Base-by-base conservation (phyloP, 2,329 filamentous ascomycete genomes). In the Paramyrothecium roridum region DNA sequence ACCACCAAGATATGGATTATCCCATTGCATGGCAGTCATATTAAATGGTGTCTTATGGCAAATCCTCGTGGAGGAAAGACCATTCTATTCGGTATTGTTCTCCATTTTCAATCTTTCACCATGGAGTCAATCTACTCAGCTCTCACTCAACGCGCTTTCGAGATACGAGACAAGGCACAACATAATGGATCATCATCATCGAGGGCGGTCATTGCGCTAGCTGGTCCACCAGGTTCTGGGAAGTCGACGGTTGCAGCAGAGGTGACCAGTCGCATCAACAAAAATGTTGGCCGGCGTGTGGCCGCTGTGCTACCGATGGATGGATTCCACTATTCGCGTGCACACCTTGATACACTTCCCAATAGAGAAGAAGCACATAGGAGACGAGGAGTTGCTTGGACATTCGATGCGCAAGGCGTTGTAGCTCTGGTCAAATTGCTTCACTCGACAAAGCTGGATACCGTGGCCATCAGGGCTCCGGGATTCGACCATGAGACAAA, bases 221-320 rank as follows among this genome's bases (percentile, higher is more conserved):
- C 46, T 21, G 46, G 46, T 48, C 46, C 46, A 8, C 46, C 46
- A 13, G 46, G 46, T 13, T 48, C 46, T 13, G 46, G 46, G 23
- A 48, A 48, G 46, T 19, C 46, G 3, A 48, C 46, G 12, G 23
- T 48, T 21, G 75, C 30, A 78, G 76, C 16, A 19, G 19, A 21
- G 12, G 46, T 48, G 3, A 19, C 23, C 12, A 3, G 20, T 13
- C 46, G 46, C 46, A 48, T 48, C 46, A 48, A n/a, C 17, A 22
- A 19, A 3, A 19, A 3, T 12, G 6, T 21, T 6, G 16, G 12
- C 46, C 12, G 46, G 19, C n/a, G 19, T 13, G 16, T 21, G 12
- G 20, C 20, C 8, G 20, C 20, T 8, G 46, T 21, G 19, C 3
- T 48, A 4, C 20, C 46, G 17, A 21, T 21, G 16, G 46, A 48